phyloP scores from a whole-genome alignment of 202 grass and related monocot species.

The Elaeis oleifera region DNA sequence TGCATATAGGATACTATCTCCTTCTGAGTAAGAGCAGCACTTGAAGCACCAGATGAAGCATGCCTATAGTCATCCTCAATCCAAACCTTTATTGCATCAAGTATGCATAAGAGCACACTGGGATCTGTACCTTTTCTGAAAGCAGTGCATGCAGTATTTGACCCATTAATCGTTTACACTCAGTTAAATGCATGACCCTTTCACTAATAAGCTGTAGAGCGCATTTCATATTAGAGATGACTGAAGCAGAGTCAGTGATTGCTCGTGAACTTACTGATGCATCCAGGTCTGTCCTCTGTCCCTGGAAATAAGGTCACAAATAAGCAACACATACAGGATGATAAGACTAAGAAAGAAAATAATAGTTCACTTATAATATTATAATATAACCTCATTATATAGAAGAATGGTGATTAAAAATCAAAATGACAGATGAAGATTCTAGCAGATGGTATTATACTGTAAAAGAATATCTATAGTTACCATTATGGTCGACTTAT shows the following conservation, averaged over 20 bases:
- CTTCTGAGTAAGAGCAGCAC: conserved; percentile 55
- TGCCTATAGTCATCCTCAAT: conserved; percentile 69
- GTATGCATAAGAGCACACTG: conserved; percentile 71
- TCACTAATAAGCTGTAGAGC: conserved; percentile 79
- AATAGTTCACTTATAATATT: too few relatives aligned
- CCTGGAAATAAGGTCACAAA: conserved; percentile 45
- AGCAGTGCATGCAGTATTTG: conserved; percentile 76
- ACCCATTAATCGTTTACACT: conserved; percentile 69
- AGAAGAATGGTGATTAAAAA: too few relatives aligned
- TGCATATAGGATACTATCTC: conserved; percentile 93
- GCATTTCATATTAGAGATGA: conserved; percentile 82
- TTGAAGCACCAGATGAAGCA: conserved; percentile 48
- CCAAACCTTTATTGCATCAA: conserved; percentile 90
- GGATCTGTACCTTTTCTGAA: conserved; percentile 73
- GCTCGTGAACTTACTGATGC: conserved; percentile 65
- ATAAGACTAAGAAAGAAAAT: too few relatives aligned
- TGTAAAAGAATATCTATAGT: too few relatives aligned
- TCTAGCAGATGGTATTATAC: too few relatives aligned
- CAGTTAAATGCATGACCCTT: conserved; percentile 72
- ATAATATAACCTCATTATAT: too few relatives aligned
- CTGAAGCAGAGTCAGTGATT: conserved; percentile 45
- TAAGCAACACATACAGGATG: too few relatives aligned
- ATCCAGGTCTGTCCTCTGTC: conserved; percentile 75
- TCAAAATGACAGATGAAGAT: too few relatives aligned
- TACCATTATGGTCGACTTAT: too few relatives aligned